These are phyloP conservation scores for Sporothrix phasma DNA, from an alignment of 2,329 filamentous ascomycete genomes.

Conservation along the genomic window DNA sequence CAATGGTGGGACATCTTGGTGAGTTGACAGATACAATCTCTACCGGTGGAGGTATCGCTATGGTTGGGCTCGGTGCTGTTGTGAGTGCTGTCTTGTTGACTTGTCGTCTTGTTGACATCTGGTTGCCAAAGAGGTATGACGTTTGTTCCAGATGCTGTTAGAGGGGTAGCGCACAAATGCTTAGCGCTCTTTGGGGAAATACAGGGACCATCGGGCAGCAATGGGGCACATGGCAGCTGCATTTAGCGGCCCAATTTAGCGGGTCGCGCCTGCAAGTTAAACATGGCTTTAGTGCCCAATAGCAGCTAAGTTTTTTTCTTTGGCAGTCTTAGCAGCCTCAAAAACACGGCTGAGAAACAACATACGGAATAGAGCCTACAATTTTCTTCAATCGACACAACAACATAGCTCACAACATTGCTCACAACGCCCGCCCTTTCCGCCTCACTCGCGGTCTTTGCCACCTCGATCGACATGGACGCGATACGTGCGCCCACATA, in stretches of 20 bases:
- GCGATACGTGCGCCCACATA: neutral
- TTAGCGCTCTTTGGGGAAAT: neutral
- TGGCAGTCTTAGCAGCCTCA: neutral
- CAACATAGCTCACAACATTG: neutral
- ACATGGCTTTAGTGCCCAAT: neutral
- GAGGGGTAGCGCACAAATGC: neutral
- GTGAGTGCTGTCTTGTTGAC: neutral
- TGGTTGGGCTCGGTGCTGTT: neutral
- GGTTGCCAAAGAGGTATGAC: neutral
- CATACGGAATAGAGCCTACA: neutral
- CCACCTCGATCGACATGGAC: neutral
- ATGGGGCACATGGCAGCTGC: neutral
- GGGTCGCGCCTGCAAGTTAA: neutral
- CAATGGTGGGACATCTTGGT: conserved; percentile 21
- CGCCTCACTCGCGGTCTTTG: neutral
- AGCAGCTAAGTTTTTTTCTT: neutral
- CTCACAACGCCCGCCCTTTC: neutral
- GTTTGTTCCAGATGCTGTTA: neutral
- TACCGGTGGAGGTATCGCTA: neutral
- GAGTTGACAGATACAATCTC: neutral
- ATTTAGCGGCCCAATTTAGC: neutral
- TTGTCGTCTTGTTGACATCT: neutral
- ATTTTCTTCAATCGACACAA: neutral
- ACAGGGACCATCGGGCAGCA: neutral
- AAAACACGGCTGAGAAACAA: neutral